Conservation (phyloP, 768 basidiomycete genomes). For the Boletus eberwhitei region DNA sequence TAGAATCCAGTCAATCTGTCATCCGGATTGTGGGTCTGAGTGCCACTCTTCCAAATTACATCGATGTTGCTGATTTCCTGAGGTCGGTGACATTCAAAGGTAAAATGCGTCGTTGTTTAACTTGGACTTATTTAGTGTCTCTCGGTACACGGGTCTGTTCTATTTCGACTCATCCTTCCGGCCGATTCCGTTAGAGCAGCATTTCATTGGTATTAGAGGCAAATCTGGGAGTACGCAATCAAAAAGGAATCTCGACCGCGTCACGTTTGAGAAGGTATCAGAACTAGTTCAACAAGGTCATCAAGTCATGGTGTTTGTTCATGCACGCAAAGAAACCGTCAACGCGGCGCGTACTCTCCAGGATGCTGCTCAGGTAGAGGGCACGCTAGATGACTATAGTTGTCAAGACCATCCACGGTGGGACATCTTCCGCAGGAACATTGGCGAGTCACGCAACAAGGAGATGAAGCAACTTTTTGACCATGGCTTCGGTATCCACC, state of each 20-base stretch:
- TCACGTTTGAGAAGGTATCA: conserved; percentile 87
- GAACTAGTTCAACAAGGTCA: conserved; percentile 88
- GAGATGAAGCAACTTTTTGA: conserved; percentile 97
- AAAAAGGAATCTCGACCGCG: conserved; percentile 83
- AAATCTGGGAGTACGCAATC: conserved; percentile 72
- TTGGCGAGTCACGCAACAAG: conserved; percentile 83
- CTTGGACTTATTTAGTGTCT: conserved; percentile 57
- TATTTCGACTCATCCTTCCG: conserved; percentile 98
- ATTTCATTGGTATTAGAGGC: conserved; percentile 91
- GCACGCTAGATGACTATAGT: conserved; percentile 71
- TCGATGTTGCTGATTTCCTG: conserved; percentile 94
- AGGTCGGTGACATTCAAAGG: conserved; percentile 45
- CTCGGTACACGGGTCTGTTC: conserved; percentile 82
- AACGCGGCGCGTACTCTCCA: conserved; percentile 80
- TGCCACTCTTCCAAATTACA: conserved; percentile 95
- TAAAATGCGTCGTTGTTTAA: background rate
- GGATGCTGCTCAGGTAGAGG: conserved; percentile 73
- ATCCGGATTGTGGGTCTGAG: conserved; percentile 96
- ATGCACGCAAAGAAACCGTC: conserved; percentile 97
- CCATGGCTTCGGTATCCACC: conserved; percentile 92
- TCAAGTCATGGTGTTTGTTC: conserved; percentile 99
- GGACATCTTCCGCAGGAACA: conserved; percentile 68
- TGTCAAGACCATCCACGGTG: conserved; percentile 80
- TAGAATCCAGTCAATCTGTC: conserved; percentile 93
- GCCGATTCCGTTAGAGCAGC: conserved; percentile 94